Conservation (phyloP, 148 eudicot species). For the Silene latifolia region DNA sequence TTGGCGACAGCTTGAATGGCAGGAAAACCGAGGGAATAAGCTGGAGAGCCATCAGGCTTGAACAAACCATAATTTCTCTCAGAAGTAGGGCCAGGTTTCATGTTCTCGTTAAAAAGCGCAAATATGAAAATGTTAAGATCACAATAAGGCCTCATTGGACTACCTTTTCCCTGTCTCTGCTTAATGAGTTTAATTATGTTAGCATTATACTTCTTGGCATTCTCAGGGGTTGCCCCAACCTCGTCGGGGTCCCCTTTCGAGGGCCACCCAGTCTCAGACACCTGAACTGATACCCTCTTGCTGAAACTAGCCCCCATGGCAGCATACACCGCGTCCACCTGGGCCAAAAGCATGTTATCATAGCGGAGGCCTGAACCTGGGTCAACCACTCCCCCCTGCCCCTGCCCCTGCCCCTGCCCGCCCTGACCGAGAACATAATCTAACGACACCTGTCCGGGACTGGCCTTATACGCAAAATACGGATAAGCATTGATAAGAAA, state of each 20-base stretch:
- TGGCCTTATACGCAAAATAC: conserved; percentile 71
- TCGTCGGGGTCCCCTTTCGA: conserved; percentile 82
- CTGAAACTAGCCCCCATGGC: conserved; percentile 51
- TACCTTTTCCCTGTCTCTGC: conserved; percentile 44
- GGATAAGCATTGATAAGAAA: conserved; percentile 87
- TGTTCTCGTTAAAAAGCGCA: conserved; percentile 82
- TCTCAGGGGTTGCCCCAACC: conserved; percentile 69
- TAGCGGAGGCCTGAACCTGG: conserved; percentile 50
- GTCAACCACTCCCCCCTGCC: conserved; percentile 48
- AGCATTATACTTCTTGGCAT: conserved; percentile 79
- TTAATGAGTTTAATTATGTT: conserved; percentile 57
- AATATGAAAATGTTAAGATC: conserved; percentile 68
- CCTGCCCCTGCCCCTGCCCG: conserved; percentile 64
- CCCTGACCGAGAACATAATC: conserved; percentile 73
- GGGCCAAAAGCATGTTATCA: conserved; percentile 86
- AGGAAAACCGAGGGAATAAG: conserved; percentile 54
- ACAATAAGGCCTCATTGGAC: conserved; percentile 61
- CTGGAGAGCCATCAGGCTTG: conserved; percentile 81
- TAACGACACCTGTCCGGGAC: conserved; percentile 52
- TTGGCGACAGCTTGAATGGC: conserved; percentile 29
- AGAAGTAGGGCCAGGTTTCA: conserved; percentile 91
- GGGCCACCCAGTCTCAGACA: conserved; percentile 97
- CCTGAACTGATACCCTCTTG: conserved; percentile 49
- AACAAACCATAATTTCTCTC: conserved; percentile 90
- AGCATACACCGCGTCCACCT: conserved; percentile 78